These are phyloP conservation scores for Didymella pinodella DNA, from an alignment of 2,329 filamentous ascomycete genomes.

Conservation along the genomic window DNA sequence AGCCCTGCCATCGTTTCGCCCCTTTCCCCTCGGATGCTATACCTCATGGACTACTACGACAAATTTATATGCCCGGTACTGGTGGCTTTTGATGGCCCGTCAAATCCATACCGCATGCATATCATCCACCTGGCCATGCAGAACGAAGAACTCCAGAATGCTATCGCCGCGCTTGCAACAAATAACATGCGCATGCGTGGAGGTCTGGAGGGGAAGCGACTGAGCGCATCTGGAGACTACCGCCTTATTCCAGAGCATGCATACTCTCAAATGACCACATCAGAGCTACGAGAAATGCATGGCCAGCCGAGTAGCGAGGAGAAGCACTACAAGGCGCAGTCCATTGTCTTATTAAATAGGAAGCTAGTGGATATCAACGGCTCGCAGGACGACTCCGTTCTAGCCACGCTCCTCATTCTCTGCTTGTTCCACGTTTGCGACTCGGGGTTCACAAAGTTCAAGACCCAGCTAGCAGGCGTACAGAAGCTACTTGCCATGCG, in stretches of 20 bases:
- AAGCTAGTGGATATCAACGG: constrained; percentile 79
- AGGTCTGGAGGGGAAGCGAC: constrained; percentile 61
- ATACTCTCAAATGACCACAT: constrained; percentile 48
- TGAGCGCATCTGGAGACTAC: constrained; percentile 43
- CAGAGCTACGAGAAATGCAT: constrained; percentile 51
- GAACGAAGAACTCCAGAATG: constrained; percentile 87
- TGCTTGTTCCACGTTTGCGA: constrained; percentile 95
- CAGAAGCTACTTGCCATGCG: constrained; percentile 87
- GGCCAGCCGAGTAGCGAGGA: constrained; percentile 75
- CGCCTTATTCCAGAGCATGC: constrained; percentile 49
- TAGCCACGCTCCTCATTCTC: constrained; percentile 85
- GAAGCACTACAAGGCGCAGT: constrained; percentile 82
- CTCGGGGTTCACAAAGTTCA: constrained; percentile 90
- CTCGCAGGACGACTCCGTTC: constrained; percentile 82
- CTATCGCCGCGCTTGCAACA: constrained; percentile 85
- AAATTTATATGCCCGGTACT: constrained; percentile 91
- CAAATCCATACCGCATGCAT: constrained; percentile 84
- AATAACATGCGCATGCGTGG: constrained; percentile 90
- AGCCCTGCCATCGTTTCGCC: constrained; percentile 62
- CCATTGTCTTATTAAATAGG: constrained; percentile 82
- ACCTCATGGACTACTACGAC: constrained; percentile 92
- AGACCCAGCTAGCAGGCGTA: constrained; percentile 90
- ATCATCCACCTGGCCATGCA: constrained; percentile 78
- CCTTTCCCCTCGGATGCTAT: constrained; percentile 80
- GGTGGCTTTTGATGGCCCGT: constrained; percentile 84